Conservation (phyloP, 306 rosid species). For the Mucuna pruriens region DNA sequence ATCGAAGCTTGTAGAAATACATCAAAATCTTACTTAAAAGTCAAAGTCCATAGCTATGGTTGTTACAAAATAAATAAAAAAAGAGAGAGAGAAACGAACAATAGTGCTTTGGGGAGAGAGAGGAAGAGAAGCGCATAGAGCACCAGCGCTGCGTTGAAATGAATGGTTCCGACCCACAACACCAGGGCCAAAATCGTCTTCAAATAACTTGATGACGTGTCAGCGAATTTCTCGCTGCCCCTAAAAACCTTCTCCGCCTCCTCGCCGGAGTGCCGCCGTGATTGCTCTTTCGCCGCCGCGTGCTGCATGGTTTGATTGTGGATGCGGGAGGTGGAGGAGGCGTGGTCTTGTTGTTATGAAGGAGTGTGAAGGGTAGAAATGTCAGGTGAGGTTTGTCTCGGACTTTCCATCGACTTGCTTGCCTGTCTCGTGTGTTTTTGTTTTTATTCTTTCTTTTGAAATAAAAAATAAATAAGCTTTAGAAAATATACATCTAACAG, state of each 20-base stretch:
- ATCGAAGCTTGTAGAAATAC: too few species aligned
- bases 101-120: constrained; percentile 60
- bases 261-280: background rate
- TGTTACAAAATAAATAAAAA: too few species aligned
- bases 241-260: constrained; percentile 44
- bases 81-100: constrained; percentile 52
- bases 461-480: background rate
- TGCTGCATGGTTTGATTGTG: background rate
- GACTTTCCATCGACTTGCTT: background rate
- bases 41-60: too few species aligned
- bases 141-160: constrained; percentile 55
- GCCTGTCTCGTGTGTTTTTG: background rate
- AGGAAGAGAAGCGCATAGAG: constrained; percentile 64
- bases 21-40: too few species aligned
- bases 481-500: too few species aligned
- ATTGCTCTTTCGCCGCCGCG: background rate
- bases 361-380: background rate
- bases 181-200: constrained; percentile 53
- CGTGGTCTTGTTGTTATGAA: background rate
- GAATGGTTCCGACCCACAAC: constrained; percentile 82
- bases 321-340: too few species aligned
- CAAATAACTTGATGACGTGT: constrained; percentile 30
- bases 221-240: constrained; percentile 42
- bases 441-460: background rate
- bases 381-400: background rate